Evolutionary conservation across 1,139 yeast genomes (phyloP), one percentile per base, ranked within the genome.

Genomic region (Zygosaccharomyces pseudobailii): DNA sequence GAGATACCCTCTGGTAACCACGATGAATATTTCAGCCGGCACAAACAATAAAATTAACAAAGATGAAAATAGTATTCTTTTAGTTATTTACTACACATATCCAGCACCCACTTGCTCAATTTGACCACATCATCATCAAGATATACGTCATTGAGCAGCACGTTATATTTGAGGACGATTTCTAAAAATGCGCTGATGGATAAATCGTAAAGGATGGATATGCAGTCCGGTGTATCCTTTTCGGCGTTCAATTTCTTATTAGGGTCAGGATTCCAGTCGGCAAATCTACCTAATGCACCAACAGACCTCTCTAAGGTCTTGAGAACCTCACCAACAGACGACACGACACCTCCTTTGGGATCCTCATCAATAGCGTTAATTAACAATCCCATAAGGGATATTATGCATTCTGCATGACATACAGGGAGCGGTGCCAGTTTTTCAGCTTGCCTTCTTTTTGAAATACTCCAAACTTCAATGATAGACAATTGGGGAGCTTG

Each of bases 71-170:
- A n/a, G 21, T 28, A 21, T 35, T 13, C 17, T 21, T 23, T 22
- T 34, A 19, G 24, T 36, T 40, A 45, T 32, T 52, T 48, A 31
- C 54, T 49, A 47, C 60, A 61, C 53, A 57, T 76, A 56, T 83
- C 88, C 46, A 82, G 74, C 20, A 84, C 84, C 82, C 87, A 79
- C 58, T 82, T 82, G 23, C 88, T 87, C 55, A 84, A 70, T 54
- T 78, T 79, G 56, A 79, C 80, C 9, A 84, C 84, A 47, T 79
- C 78, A 6, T 83, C 78, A 48, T 78, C 75, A 43, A 84, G 69
- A 31, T 79, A 74, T 53, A 84, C 74, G 56, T 83, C 89, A 60
- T 81, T 81, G 53, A 84, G 67, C 47, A 79, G 73, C 45, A 73
- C 75, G 59, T 82, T 82, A 61, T 81, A 84, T 54, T 76, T 76